Evolutionary conservation across 306 rosid species (phyloP), one percentile per base, ranked within the genome.

Genomic region (Cajanus cajan): DNA sequence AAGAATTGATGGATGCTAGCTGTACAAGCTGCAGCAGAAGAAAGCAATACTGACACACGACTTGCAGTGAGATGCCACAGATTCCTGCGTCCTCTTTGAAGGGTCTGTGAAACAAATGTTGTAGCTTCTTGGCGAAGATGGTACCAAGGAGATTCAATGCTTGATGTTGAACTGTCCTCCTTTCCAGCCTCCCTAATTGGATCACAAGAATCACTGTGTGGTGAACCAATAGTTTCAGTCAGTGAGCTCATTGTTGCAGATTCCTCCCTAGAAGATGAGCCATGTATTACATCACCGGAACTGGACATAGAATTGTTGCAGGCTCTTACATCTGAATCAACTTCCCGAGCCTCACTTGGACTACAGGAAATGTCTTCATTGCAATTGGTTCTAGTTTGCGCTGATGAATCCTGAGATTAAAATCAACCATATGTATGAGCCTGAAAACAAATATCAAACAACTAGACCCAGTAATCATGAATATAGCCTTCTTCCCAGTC

Each of bases 41-140:
- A 91, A 86, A 96, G 98, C 82, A 96, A 87, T 48, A 96, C 99
- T 8, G 96, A 96, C 71, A 96, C 82, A 76, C 99, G 96, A 85
- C 96, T 93, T 12, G 97, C 88, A 45, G 96, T 90, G 78, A 96
- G 99, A 77, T 93, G 97, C 99, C 98, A 96, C 55, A 96, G 89
- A 88, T 96, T 93, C 87, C 84, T 96, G 41, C 99, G 88, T 28
- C 98, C 98, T 82, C 94, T 88, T 83, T 85, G 94, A 84, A 96
- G 96, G 73, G 93, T 93, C 84, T 93, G 94, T 71, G 99, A 93
- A 86, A 93, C 94, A 86, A 87, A 85, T 62, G 77, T 73, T 22
- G 89, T 93, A 64, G 98, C 96, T 90, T 93, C 99, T 89, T 90
- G 89, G 37, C 98, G 87, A 69, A 96, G 87, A 71, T 93, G 88